Evolutionary conservation across 2,329 filamentous ascomycete species (phyloP).

Genomic region (Calonectria pseudoturangicola): DNA sequence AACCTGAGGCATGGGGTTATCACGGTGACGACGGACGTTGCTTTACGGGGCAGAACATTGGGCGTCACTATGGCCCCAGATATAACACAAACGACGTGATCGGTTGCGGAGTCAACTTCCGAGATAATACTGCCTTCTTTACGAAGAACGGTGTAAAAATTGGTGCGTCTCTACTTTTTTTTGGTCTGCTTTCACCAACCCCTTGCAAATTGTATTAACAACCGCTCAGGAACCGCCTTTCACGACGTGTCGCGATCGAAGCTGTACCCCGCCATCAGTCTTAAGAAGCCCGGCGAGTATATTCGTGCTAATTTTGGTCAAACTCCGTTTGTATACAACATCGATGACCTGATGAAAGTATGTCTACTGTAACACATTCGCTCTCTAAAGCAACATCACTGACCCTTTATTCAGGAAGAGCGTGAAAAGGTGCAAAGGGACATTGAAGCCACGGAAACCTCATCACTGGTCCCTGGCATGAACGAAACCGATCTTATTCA

Average conservation of each 20-base stretch:
- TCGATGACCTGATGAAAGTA: slow-evolving; percentile 89
- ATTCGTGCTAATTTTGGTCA: slow-evolving; percentile 80
- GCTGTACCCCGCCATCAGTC: slow-evolving; percentile 80
- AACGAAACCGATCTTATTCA: slow-evolving; percentile 88
- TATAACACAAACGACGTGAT: slow-evolving; percentile 76
- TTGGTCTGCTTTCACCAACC: background rate
- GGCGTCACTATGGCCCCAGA: slow-evolving; percentile 73
- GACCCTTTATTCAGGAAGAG: slow-evolving; percentile 70
- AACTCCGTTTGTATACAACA: slow-evolving; percentile 90
- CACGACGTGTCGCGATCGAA: slow-evolving; percentile 77
- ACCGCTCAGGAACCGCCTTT: slow-evolving; percentile 79
- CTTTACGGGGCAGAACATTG: slow-evolving; percentile 74
- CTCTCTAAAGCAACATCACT: slow-evolving; percentile 27
- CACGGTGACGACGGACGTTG: slow-evolving; percentile 81
- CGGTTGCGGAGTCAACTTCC: slow-evolving; percentile 80
- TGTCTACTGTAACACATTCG: slow-evolving; percentile 50
- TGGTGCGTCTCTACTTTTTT: slow-evolving; percentile 62
- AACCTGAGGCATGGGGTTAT: slow-evolving; percentile 81
- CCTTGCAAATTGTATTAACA: slow-evolving; percentile 48
- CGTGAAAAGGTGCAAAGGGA: slow-evolving; percentile 74
- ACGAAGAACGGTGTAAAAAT: slow-evolving; percentile 78
- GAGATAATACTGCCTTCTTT: slow-evolving; percentile 79
- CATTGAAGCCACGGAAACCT: slow-evolving; percentile 76
- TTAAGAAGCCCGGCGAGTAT: slow-evolving; percentile 79
- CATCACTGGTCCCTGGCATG: slow-evolving; percentile 76